phyloP scores from a whole-genome alignment of 441 rosid genomes.

The Corymbia calophylla region DNA sequence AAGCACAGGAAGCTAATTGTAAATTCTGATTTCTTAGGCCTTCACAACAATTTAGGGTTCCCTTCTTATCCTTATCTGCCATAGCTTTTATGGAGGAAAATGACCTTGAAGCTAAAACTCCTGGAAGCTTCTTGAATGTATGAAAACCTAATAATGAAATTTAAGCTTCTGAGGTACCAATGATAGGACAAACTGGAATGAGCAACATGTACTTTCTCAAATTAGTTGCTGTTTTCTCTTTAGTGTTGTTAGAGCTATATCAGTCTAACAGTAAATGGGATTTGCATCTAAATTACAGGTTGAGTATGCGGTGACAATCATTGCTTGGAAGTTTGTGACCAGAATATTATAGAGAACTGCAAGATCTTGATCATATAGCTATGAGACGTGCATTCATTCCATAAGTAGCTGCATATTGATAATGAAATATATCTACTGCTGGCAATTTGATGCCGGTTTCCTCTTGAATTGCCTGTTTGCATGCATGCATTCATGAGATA shows the following conservation, averaged over 20 bases:
- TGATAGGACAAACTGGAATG: not conserved
- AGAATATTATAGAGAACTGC: not conserved
- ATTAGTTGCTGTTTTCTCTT: not conserved
- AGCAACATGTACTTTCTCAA: not conserved
- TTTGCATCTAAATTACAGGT: not conserved
- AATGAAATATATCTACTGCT: not conserved
- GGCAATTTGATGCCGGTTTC: not conserved
- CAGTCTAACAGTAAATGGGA: not conserved
- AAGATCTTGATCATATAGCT: not conserved
- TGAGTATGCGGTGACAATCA: not conserved
- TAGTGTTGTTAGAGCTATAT: not conserved
- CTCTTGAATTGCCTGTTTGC: not conserved
- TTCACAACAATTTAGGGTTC: not conserved
- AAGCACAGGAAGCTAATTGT: not conserved
- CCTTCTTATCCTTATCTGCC: not conserved
- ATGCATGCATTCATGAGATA: not conserved
- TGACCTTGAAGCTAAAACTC: not conserved
- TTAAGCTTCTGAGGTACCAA: not conserved
- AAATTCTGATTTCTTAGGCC: not conserved
- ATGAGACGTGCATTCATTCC: not conserved
- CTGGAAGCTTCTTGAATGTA: not conserved
- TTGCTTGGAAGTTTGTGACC: not conserved
- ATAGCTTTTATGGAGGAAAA: not conserved
- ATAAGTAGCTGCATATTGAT: not conserved
- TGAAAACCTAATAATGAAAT: not conserved